phyloP scores from a whole-genome alignment of 2,329 filamentous ascomycete species.

The Lachnellula suecica region DNA sequence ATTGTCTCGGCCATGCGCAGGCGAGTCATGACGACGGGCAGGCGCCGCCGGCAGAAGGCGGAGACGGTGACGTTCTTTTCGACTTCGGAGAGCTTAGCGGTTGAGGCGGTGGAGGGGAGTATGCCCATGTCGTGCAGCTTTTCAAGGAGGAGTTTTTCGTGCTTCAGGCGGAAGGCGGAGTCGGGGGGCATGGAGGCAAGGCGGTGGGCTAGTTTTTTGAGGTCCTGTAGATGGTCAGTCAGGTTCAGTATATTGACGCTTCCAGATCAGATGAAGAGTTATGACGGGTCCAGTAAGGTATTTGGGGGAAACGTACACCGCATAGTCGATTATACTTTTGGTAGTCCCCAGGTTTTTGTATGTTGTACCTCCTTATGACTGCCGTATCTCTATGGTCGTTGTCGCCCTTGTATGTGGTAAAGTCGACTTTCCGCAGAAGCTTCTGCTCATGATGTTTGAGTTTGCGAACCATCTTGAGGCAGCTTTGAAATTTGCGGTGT shows the following conservation, averaged over 20 bases:
- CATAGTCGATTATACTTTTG: conserved; percentile 65
- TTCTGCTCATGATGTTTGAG: conserved; percentile 97
- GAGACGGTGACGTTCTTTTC: conserved; percentile 88
- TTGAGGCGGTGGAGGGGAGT: conserved; percentile 63
- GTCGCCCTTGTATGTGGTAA: conserved; percentile 91
- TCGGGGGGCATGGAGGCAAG: conserved; percentile 80
- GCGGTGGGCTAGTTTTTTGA: conserved; percentile 86
- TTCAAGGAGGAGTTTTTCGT: conserved; percentile 83
- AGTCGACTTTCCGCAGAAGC: conserved; percentile 89
- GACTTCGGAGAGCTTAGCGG: conserved; percentile 74
- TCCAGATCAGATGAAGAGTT: background rate
- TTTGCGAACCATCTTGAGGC: conserved; percentile 76
- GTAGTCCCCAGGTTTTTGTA: conserved; percentile 88
- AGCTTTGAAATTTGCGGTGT: background rate
- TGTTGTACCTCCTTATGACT: conserved; percentile 83
- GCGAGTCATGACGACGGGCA: conserved; percentile 89
- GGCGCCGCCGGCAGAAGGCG: conserved; percentile 77
- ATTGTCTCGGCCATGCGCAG: conserved; percentile 91
- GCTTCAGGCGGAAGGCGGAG: conserved; percentile 74
- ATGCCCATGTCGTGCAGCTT: conserved; percentile 95
- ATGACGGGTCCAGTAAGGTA: background rate
- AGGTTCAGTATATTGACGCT: too few species aligned
- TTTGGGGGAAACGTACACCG: conserved; percentile 57
- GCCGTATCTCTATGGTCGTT: conserved; percentile 79
- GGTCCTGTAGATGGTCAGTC: conserved; percentile 56